A percentile compares a stretch with the other conserved stretches of the same genome.
Evolutionary conservation across 2,329 filamentous ascomycete genomes (phyloP).

Genomic region (Rutstroemia sp.): DNA sequence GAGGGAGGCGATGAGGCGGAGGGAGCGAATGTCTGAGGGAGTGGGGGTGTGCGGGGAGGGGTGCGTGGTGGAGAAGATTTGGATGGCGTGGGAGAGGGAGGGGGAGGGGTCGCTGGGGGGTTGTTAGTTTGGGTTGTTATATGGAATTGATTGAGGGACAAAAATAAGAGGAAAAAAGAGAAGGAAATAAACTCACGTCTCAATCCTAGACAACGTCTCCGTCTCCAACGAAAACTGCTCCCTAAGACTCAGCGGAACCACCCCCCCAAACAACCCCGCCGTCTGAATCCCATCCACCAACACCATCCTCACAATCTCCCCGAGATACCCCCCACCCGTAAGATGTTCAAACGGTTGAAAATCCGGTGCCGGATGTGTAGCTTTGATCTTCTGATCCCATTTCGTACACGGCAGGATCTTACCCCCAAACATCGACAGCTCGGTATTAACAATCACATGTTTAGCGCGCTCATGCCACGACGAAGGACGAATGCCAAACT

Average conservation of each 20-base stretch:
- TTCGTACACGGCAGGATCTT: constrained; percentile 51
- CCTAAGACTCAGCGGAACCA: constrained; percentile 46
- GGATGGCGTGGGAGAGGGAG: constrained; percentile 32
- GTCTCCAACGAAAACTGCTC: constrained; percentile 52
- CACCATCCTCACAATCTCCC: constrained; percentile 53
- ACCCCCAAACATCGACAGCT: constrained; percentile 59
- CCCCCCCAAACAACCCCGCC: constrained; percentile 47
- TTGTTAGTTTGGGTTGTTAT: constrained; percentile 1
- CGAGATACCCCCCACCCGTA: constrained; percentile 59
- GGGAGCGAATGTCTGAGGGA: constrained; percentile 41
- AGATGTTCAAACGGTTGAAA: constrained; percentile 58
- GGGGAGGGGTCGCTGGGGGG: constrained; percentile 14
- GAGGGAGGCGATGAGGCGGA: constrained; percentile 46
- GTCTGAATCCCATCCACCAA: constrained; percentile 51
- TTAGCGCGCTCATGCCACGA: constrained; percentile 51
- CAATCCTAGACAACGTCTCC: constrained; percentile 46
- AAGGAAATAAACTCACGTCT: constrained; percentile 43
- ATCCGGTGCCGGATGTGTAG: constrained; percentile 45
- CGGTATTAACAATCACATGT: constrained; percentile 61
- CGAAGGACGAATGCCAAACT: constrained; percentile 48
- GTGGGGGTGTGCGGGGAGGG: constrained; percentile 37
- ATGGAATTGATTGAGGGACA: no score
- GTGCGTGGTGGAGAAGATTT: constrained; percentile 43
- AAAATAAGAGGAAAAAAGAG: no score
- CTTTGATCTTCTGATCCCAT: constrained; percentile 51